Conservation (phyloP, 345 rosid species). For the Lepidium sativum region DNA sequence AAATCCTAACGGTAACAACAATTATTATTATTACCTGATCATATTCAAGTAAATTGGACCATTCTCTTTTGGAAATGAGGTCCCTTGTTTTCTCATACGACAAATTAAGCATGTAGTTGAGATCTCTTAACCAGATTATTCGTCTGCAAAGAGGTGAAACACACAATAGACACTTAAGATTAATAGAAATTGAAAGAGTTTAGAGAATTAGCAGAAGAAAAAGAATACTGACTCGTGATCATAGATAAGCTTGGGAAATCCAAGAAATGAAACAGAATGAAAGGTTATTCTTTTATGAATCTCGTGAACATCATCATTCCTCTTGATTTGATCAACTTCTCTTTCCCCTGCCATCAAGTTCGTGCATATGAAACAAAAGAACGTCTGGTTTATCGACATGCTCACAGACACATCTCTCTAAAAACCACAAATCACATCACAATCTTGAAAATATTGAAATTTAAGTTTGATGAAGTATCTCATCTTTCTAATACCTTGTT, state of each 20-base stretch:
- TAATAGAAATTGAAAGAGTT: background rate
- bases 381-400: no score
- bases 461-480: no score
- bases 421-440: no score
- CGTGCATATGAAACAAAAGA: conserved; percentile 67
- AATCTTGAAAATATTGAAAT: no score
- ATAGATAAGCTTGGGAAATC: conserved; percentile 58
- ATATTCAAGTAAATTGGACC: conserved; percentile 55
- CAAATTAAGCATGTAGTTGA: conserved; percentile 85
- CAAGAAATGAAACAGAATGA: conserved; percentile 42
- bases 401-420: no score
- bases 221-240: conserved; percentile 73
- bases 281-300: conserved; percentile 73
- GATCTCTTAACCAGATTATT: conserved; percentile 89
- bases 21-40: conserved; percentile 59
- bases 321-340: conserved; percentile 79
- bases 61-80: conserved; percentile 52
- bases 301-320: conserved; percentile 85
- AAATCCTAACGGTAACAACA: background rate
- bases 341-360: conserved; percentile 91
- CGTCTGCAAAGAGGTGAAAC: conserved; percentile 41
- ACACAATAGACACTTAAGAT: background rate
- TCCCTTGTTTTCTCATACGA: no score
- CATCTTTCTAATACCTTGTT: no score
- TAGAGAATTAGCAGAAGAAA: background rate